These are phyloP conservation scores for Trypanosoma avium DNA, from an alignment of 208 protist species.

Conservation along the genomic window DNA sequence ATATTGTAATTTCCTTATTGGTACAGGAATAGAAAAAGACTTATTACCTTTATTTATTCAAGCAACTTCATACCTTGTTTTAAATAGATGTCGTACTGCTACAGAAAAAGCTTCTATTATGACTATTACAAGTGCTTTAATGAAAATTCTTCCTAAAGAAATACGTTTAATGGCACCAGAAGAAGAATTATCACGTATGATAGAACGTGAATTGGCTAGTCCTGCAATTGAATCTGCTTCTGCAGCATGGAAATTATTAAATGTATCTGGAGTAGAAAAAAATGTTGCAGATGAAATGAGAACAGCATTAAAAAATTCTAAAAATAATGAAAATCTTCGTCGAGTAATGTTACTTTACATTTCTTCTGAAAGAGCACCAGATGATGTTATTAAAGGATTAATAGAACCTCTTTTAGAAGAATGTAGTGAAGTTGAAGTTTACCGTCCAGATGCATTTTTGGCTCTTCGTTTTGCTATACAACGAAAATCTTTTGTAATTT, in stretches of 20 bases:
- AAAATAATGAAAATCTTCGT: slow-evolving; percentile 52
- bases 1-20: slow-evolving; percentile 50
- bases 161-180: not conserved
- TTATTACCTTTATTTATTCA: slow-evolving; percentile 43
- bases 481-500: slow-evolving; percentile 4
- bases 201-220: slow-evolving; percentile 65
- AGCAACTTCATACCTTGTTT: slow-evolving; percentile 43
- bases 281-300: slow-evolving; percentile 52
- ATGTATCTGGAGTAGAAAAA: slow-evolving; percentile 41
- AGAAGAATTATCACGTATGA: slow-evolving; percentile 35
- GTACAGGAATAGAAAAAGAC: slow-evolving; percentile 26
- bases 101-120: slow-evolving; percentile 75
- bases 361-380: slow-evolving; percentile 35
- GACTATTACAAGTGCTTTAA: slow-evolving; percentile 50
- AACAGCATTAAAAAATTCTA: slow-evolving; percentile 51
- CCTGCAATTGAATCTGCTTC: slow-evolving; percentile 54
- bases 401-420: slow-evolving; percentile 49
- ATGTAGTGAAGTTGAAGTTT: slow-evolving; percentile 77
- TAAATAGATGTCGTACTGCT: slow-evolving; percentile 61
- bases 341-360: slow-evolving; percentile 71
- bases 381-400: slow-evolving; percentile 35
- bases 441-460: slow-evolving; percentile 83
- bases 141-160: slow-evolving; percentile 31
- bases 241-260: slow-evolving; percentile 62
- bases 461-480: slow-evolving; percentile 48